Evolutionary conservation across 2,329 filamentous ascomycete species (phyloP).

Genomic region (Arthrobotrys entomopaga): DNA sequence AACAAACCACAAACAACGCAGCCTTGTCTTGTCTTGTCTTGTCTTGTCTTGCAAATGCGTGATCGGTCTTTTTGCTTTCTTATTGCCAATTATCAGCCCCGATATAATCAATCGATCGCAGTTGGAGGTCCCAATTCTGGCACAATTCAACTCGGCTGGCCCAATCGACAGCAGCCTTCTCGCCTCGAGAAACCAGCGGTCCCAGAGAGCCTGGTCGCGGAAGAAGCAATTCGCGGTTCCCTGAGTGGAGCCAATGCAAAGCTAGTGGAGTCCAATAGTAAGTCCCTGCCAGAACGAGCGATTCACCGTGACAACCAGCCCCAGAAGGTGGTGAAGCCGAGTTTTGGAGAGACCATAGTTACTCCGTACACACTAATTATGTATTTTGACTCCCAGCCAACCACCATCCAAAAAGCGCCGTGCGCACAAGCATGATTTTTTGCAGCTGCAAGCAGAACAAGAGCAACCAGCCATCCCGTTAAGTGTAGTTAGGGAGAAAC

Average conservation of each 20-base stretch:
- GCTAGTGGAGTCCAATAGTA: conserved; percentile 43
- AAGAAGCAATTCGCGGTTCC: conserved; percentile 43
- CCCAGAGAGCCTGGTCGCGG: conserved; percentile 28
- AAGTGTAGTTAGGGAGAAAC: background rate
- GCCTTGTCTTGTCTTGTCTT: background rate
- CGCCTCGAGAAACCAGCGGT: conserved; percentile 51
- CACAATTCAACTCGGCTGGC: conserved; percentile 1
- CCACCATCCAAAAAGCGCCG: conserved; percentile 48
- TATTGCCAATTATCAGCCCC: background rate
- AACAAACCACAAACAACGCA: conserved; percentile 12
- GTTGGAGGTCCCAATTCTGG: conserved; percentile 28
- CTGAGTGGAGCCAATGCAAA: conserved; percentile 44
- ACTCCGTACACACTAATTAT: too few relatives aligned
- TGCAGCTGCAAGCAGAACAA: conserved; percentile 30
- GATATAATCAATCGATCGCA: conserved; percentile 51
- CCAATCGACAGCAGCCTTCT: conserved; percentile 45
- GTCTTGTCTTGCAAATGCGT: background rate
- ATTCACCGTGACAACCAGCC: conserved; percentile 55
- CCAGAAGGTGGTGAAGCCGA: conserved; percentile 44
- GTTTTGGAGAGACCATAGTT: conserved; percentile 1
- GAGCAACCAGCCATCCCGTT: conserved; percentile 40
- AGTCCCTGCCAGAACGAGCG: conserved; percentile 54
- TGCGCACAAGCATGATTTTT: conserved; percentile 22
- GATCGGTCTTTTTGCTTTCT: background rate
- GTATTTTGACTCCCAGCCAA: conserved; percentile 31